These are phyloP conservation scores for Teunomyces funiuensis DNA, from an alignment of 805 yeast species.

Conservation along the genomic window DNA sequence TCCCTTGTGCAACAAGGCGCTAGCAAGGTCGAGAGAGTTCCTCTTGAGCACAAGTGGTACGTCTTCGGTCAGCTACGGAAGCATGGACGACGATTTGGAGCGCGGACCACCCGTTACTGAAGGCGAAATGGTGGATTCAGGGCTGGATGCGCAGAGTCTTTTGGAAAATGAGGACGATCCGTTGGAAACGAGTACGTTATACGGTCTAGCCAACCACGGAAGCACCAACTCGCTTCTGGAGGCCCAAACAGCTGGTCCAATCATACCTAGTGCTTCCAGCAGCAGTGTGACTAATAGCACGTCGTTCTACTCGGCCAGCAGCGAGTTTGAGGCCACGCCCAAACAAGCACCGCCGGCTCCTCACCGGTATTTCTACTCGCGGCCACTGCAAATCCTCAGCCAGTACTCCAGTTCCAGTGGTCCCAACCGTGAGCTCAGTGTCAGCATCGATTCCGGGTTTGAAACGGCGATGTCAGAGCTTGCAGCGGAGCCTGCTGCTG, in stretches of 20 bases:
- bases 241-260: neutral
- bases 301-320: conserved; percentile 16
- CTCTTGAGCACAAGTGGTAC: conserved; percentile 11
- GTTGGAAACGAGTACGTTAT: neutral
- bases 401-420: conserved; percentile 13
- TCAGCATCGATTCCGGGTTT: conserved; percentile 16
- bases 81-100: conserved; percentile 12
- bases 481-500: neutral
- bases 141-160: conserved; percentile 1
- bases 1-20: conserved; percentile 53
- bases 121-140: neutral
- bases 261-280: neutral
- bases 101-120: neutral
- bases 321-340: conserved; percentile 2
- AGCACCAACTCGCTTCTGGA: neutral
- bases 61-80: conserved; percentile 26
- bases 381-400: conserved; percentile 28
- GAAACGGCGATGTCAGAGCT: neutral
- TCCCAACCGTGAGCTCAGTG: conserved; percentile 13
- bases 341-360: conserved; percentile 8
- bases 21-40: conserved; percentile 1
- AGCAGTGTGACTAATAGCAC: conserved; percentile 5
- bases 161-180: neutral
- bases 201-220: neutral
- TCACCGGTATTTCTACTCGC: conserved; percentile 14